Base-by-base conservation (phyloP, 2,329 filamentous ascomycete genomes). In the Penicillium sp. region DNA sequence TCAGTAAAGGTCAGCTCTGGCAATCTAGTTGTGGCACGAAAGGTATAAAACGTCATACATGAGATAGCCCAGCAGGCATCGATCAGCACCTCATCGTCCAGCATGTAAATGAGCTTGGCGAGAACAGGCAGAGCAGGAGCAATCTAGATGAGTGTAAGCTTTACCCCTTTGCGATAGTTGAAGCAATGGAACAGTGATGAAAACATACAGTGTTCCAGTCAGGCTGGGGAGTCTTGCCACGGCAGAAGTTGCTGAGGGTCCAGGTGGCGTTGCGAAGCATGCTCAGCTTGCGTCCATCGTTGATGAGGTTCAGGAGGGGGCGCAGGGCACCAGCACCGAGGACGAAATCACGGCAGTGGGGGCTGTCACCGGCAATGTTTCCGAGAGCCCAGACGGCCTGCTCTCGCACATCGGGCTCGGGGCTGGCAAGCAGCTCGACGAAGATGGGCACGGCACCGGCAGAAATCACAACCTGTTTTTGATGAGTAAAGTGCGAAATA, bases 41-140 rank as follows among this genome's bases (percentile, higher is more conserved):
- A 4, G 8, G 5, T 11, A n/a, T n/a, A 9, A 1, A 5, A 6
- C 8, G 12, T 43, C 40, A 27, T 43, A 43, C 40, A 98, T 1
- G 91, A 97, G 65, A 98, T 97, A 53, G 93, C 93, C 93, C 93
- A 98, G 83, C 93, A 98, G 50, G 93, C 93, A 72, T 98, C 93
- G 64, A 98, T 98, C 52, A 98, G 77, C 50, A 98, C 93, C 71
- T 98, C 93, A 60, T 98, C 93, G 66, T 98, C 93, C 48, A 98
- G 82, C 54, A 93, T 97, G 75, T 98, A 98, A 52, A 98, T 91
- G 33, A 98, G 84, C 79, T 98, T 98, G 59, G 93, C 83, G 51
- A 98, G 83, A 43, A 98, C 90, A 25, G 93, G 91, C 12, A 98
- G 84, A 39, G 93, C 93, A 33, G 93, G 93, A 45, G 90, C 81